Base-by-base conservation (phyloP, 495 filamentous ascomycete genomes). In the Daldinia decipiens region DNA sequence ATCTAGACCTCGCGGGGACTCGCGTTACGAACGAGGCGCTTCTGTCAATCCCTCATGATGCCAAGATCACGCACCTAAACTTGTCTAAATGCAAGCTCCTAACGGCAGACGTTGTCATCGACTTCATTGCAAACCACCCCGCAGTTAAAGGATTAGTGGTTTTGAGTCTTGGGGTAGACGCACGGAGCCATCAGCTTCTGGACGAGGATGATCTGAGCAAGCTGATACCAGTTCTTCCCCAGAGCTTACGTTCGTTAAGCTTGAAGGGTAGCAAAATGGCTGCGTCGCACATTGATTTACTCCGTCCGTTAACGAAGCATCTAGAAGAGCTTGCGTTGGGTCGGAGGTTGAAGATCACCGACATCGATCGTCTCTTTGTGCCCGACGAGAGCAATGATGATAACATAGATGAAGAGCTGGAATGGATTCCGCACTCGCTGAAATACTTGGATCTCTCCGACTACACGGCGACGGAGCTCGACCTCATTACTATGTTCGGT, bases 1-100 rank as follows among this genome's bases (percentile, higher is more conserved):
- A 94, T 73, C 85, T 97, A 32, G 93, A 97, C 75, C 83, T 94
- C 36, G 89, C 90, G 5, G 91, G 92, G 71, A 95, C 93, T 3
- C 87, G 90, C 60, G 87, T 97, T 71, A 94, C 88, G 32, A 88
- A 93, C 76, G 82, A 81, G 15, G 92, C 92, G 26, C 85, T 97
- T 17, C 79, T 84, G 62, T 87, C 89, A 19, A 92, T 97, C 59
- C 92, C 92, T 2, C 72, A 84, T 15, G 89, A 89, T 7, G 93
- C 93, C 7, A 82, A 79, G 61, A 87, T 95, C 68, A 93, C 92
- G 15, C 93, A 97, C 75, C 82, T 97, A 51, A 93, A 93, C 70
- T 79, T 97, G 38, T 89, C 89, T 51, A 91, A 90, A 71, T 95
- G 93, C 83, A 89, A 85, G 12, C 81, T 87, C 21, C 85, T 97